Percentiles rank a stretch among this genome's conserved stretches.
Evolutionary conservation across 495 filamentous ascomycete species (phyloP).

Genomic region (Aspergillus egyptiacus): DNA sequence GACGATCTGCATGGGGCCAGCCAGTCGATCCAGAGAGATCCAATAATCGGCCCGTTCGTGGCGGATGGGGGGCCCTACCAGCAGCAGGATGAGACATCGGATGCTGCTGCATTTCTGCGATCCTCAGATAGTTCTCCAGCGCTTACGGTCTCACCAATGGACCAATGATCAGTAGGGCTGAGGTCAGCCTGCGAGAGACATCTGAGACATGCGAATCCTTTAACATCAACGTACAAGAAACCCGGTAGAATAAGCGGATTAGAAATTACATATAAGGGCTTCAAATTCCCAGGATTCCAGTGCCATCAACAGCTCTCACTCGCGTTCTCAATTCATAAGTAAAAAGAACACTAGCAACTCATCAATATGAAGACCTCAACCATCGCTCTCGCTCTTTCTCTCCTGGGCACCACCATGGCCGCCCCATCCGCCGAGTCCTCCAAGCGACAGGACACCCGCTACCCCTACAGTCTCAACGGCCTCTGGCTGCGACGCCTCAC

Average conservation of each 20-base stretch:
- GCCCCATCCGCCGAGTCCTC: background rate
- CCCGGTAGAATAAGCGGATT: background rate
- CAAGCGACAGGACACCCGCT: background rate
- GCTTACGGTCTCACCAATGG: no score
- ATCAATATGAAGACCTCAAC: constrained; percentile 7
- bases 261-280: background rate
- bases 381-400: background rate
- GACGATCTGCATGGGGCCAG: no score
- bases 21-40: no score
- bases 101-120: no score
- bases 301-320: background rate
- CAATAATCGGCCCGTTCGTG: no score
- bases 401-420: background rate
- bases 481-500: background rate
- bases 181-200: background rate
- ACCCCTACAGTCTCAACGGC: constrained; percentile 3
- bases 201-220: background rate
- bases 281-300: background rate
- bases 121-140: no score
- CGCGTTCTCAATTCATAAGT: background rate
- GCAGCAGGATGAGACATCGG: no score
- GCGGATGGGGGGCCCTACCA: no score
- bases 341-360: background rate
- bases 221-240: background rate
- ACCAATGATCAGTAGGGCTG: background rate